Evolutionary conservation across 148 eudicot species (phyloP), one percentile per base, ranked within the genome.

Genomic region (Camellia japonica): DNA sequence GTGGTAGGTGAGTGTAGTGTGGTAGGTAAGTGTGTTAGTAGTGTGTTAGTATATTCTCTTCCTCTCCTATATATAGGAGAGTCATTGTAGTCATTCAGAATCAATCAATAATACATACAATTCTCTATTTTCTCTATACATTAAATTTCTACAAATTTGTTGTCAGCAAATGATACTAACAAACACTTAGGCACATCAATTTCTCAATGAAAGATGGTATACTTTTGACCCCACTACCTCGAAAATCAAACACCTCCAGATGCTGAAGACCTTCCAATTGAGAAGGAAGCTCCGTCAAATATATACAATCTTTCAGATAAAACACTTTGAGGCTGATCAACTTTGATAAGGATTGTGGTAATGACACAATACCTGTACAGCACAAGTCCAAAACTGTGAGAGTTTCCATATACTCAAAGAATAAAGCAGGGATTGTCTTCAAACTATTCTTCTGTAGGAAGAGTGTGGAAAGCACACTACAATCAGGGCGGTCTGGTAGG

Each of bases 401-500:
- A 44, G 42, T n/a, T 62, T 3, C 11, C 82, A 73, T 80, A 44
- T 73, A 64, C 5, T 73, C 15, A 19, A 80, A 80, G 71, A 80
- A 80, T 64, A 65, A 80, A 5, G 7, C 42, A 38, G 77, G 78
- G 47, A 80, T 73, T 4, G 9, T 42, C 8, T 63, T 73, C 18
- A 73, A 52, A 6, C 16, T 73, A 73, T 80, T 73, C 20, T 73
- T 38, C 55, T 73, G 78, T 8, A 80, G 69, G 49, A 80, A 64
- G 65, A 80, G 82, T 46, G 82, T 73, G 72, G 84, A 82, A 72
- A 82, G 81, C 71, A 18, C 41, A 8, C 30, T 13, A 16, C 78
- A 63, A 41, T 67, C 30, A 18, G 84, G 81, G 20, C 20, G 13
- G 30, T 82, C 73, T 52, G 84, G 80, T 12, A 82, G 72, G 44